Evolutionary conservation across 768 basidiomycete genomes (phyloP), one percentile per base, ranked within the genome.

Genomic region (Lentinus tigrinus): DNA sequence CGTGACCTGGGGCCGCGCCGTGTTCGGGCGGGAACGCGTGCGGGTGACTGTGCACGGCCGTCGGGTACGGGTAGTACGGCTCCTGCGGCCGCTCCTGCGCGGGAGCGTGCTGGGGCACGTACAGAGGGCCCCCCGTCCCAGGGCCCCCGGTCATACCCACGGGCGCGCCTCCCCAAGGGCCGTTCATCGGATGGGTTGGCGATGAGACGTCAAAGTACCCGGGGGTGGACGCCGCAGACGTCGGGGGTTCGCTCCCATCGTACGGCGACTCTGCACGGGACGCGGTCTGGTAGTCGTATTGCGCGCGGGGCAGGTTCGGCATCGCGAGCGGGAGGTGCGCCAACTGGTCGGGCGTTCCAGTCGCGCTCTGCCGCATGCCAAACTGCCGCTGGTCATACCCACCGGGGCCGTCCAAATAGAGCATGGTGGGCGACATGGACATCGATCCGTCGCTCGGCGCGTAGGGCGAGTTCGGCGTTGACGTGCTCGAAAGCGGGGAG

Each of bases 401-500:
- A n/a, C 24, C 34, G n/a, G 36, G 21, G 28, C 39, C 39, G n/a
- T 58, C 47, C 17, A 54, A 19, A 21, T 49, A 53, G 10, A 54
- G 37, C n/a, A 47, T 16, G 52, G 26, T 43, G 43, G 54, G 59
- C 4, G 49, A 37, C 49, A 38, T 46, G n/a, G n/a, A 36, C 36
- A 26, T 27, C 3, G 48, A 43, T 1, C 26, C 31, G 4, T 57
- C 56, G 49, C 48, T 51, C 8, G 60, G 31, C 19, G 59, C 28
- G 19, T 52, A 52, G 1, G 52, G 57, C 43, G 59, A 52, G 49
- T 47, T 54, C 17, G 55, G 60, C 8, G 60, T 53, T 17, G 60
- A 57, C 11, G 47, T 43, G 40, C 55, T 52, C 17, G 51, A 57
- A 24, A 61, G 51, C 13, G 60, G 60, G 44, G 55, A 61, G 50